Percentiles rank a stretch among this genome's conserved stretches.
These are phyloP conservation scores for Blastobotrys persicus DNA, from an alignment of 1,139 yeast genomes.

Conservation along the genomic window DNA sequence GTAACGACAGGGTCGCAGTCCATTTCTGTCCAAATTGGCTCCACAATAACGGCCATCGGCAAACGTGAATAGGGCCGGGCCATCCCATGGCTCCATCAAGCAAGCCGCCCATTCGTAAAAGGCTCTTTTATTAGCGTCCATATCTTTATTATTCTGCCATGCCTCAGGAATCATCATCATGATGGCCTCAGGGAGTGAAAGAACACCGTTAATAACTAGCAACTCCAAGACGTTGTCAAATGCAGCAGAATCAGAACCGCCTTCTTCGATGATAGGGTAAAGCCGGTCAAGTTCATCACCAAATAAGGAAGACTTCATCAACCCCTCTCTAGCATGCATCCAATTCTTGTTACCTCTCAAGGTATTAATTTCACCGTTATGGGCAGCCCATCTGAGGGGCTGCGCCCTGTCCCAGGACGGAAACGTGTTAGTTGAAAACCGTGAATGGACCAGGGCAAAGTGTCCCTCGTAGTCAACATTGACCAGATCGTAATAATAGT, in stretches of 20 bases:
- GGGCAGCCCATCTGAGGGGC: slow-evolving; percentile 96
- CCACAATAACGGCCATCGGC: slow-evolving; percentile 98
- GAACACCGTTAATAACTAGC: slow-evolving; percentile 84
- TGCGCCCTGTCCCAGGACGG: slow-evolving; percentile 99
- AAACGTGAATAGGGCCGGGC: slow-evolving; percentile 95
- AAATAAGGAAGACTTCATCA: slow-evolving; percentile 80
- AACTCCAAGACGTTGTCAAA: slow-evolving; percentile 93
- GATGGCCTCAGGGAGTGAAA: slow-evolving; percentile 93
- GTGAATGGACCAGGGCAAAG: slow-evolving; percentile 93
- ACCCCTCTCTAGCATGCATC: slow-evolving; percentile 99
- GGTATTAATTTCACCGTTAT: slow-evolving; percentile 97
- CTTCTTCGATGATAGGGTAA: slow-evolving; percentile 95
- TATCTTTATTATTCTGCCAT: slow-evolving; percentile 83
- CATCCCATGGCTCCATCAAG: slow-evolving; percentile 99
- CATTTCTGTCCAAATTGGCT: slow-evolving; percentile 96
- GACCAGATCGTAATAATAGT: slow-evolving; percentile 87
- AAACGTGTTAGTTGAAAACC: slow-evolving; percentile 97
- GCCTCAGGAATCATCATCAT: slow-evolving; percentile 98
- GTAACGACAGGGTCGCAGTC: slow-evolving; percentile 97
- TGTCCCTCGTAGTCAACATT: slow-evolving; percentile 94
- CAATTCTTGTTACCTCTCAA: slow-evolving; percentile 96
- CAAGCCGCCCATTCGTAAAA: slow-evolving; percentile 99
- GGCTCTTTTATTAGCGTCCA: slow-evolving; percentile 89
- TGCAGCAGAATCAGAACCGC: slow-evolving; percentile 99
- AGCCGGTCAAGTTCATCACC: slow-evolving; percentile 89